Evolutionary conservation across 176 grass and related monocot genomes (phyloP), one percentile per base, ranked within the genome.

Genomic region (Triticum turgidum): DNA sequence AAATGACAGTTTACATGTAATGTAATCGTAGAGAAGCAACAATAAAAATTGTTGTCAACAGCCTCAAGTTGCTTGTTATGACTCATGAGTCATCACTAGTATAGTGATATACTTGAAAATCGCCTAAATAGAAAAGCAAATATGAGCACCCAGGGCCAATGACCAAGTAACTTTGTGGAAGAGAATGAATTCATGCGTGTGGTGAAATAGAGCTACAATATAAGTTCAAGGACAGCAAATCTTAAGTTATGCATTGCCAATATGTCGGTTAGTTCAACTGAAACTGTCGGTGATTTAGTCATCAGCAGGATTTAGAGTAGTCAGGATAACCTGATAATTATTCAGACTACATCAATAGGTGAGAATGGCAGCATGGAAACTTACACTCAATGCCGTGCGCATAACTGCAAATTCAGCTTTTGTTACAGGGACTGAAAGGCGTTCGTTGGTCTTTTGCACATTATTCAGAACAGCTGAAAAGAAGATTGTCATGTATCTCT

Each of bases 341-440:
- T 64, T 66, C 25, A 14, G 6, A 84, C 45, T 61, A 54, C 27
- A 59, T 58, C 11, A 4, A 62, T 63, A 70, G 6, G 71, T 62
- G 81, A 24, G 39, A 80, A 81, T 78, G 7, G 47, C 71, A 86
- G 34, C 33, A 87, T 17, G 59, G 58, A 83, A 83, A 69, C 92
- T 99, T 96, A 99, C 97, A 69, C 92, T 94, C 56, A 95, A 88
- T 61, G 94, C 71, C 74, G 92, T 90, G 52, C 94, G 97, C 65
- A 96, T 78, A 52, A 94, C 97, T 59, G 97, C 17, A 83, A 99
- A 99, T 89, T 99, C 97, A 72, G 92, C 97, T 88, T 88, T 99
- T 35, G 94, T 90, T 89, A 99, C 37, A 79, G 94, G 79, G 20
- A 99, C 38, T 69, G 87, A 89, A 83, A 99, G 77, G 7, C 92